Percentiles rank a stretch among this genome's conserved stretches.
These are phyloP conservation scores for Candida pini DNA, from an alignment of 805 yeast genomes.

Conservation along the genomic window DNA sequence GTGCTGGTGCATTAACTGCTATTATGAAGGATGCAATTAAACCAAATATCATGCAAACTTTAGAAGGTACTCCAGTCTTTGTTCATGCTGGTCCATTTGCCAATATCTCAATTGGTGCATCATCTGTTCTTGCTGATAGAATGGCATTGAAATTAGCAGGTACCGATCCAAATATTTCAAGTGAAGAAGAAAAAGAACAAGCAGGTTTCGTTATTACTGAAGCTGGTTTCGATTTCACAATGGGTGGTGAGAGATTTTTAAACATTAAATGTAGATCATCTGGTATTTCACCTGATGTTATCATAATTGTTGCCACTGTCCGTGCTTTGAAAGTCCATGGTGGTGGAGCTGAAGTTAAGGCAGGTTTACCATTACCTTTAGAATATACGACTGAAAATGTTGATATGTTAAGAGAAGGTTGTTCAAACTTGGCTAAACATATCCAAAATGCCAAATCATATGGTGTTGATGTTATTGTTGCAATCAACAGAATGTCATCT, in stretches of 20 bases:
- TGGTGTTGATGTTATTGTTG: conserved; percentile 91
- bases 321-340: conserved; percentile 97
- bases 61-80: conserved; percentile 96
- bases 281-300: conserved; percentile 82
- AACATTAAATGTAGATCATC: conserved; percentile 93
- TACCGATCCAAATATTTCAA: conserved; percentile 38
- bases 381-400: conserved; percentile 79
- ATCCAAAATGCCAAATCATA: conserved; percentile 78
- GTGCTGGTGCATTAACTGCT: conserved; percentile 95
- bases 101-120: conserved; percentile 94
- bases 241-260: conserved; percentile 98
- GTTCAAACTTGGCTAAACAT: conserved; percentile 86
- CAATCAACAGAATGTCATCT: conserved; percentile 80
- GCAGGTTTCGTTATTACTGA: conserved; percentile 92
- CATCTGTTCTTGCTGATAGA: conserved; percentile 88
- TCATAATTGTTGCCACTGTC: conserved; percentile 92
- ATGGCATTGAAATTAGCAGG: conserved; percentile 90
- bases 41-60: conserved; percentile 94
- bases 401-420: conserved; percentile 71
- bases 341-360: conserved; percentile 95
- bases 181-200: conserved; percentile 30
- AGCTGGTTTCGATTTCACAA: conserved; percentile 97
- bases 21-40: conserved; percentile 92
- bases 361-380: conserved; percentile 80
- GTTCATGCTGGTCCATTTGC: conserved; percentile 99